Percentiles rank a stretch among this genome's conserved stretches.
phyloP scores from a whole-genome alignment of 1,284 basidiomycete species.

The Kwoniella shivajii region DNA sequence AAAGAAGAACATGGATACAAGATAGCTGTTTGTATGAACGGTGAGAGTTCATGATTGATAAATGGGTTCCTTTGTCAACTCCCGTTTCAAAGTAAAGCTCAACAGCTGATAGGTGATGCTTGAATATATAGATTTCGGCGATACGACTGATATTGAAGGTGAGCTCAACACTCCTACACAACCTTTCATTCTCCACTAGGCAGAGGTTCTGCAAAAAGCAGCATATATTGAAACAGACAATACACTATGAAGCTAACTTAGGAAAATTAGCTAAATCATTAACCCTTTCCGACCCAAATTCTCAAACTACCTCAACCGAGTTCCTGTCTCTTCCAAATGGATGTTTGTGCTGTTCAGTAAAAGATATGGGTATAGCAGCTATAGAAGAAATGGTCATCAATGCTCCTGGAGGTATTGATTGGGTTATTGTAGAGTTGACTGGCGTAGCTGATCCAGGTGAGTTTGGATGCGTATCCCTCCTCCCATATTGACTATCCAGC shows the following conservation, averaged over 20 bases:
- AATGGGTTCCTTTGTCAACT: background rate
- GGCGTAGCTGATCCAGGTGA: constrained; percentile 88
- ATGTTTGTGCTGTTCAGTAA: constrained; percentile 91
- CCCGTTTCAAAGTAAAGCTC: background rate
- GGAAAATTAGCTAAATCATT: constrained; percentile 38
- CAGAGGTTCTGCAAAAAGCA: too few species aligned
- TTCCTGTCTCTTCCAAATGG: constrained; percentile 89
- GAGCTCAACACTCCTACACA: constrained; percentile 5
- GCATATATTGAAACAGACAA: too few species aligned
- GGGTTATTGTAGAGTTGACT: constrained; percentile 90
- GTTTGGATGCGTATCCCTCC: too few species aligned
- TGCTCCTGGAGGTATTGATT: constrained; percentile 77
- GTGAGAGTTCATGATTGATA: constrained; percentile 27
- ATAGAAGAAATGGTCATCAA: constrained; percentile 72
- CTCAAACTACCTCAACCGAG: constrained; percentile 47
- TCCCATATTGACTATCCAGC: too few species aligned
- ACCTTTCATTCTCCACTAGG: too few species aligned
- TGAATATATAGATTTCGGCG: constrained; percentile 49
- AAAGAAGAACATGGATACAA: constrained; percentile 88
- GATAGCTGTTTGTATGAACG: constrained; percentile 97
- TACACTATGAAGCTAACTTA: too few species aligned
- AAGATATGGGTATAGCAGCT: constrained; percentile 84
- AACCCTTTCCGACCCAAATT: constrained; percentile 62
- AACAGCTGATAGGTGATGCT: background rate
- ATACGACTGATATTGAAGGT: constrained; percentile 57